Evolutionary conservation across 495 filamentous ascomycete genomes (phyloP).

Genomic region (Hyaloscypha bicolor): DNA sequence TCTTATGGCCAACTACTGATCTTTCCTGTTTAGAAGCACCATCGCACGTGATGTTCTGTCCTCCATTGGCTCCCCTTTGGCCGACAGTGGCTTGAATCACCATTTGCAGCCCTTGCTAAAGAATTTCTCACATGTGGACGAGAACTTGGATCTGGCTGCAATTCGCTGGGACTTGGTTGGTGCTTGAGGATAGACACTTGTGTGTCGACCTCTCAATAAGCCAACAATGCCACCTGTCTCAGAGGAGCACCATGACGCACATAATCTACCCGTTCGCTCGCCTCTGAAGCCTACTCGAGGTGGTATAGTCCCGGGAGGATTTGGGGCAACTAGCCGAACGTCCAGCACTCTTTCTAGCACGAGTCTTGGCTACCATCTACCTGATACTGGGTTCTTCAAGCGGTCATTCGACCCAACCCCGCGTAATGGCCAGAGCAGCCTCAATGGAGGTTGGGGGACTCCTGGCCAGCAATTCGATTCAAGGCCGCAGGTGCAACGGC

Average conservation of each 20-base stretch:
- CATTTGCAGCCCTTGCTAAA: not conserved
- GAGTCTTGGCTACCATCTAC: not conserved
- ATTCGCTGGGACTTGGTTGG: slow-evolving; percentile 3
- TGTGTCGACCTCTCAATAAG: not conserved
- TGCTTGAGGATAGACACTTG: not conserved
- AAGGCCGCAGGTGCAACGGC: not conserved
- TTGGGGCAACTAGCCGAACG: not conserved
- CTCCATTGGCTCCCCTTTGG: not conserved
- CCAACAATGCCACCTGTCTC: not conserved
- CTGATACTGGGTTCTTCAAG: not conserved
- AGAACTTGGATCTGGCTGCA: not conserved
- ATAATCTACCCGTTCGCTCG: not conserved
- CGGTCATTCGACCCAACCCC: not conserved
- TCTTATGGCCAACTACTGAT: not conserved
- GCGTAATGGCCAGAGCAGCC: not conserved
- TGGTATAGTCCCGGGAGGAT: not conserved
- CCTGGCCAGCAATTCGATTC: not conserved
- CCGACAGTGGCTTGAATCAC: not conserved
- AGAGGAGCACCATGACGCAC: not conserved
- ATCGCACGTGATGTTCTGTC: not conserved
- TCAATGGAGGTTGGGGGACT: not conserved
- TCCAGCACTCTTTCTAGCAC: not conserved
- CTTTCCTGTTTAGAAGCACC: not conserved
- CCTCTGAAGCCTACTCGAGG: not conserved
- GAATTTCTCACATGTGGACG: not conserved